Evolutionary conservation across 2,329 filamentous ascomycete genomes (phyloP).

Genomic region (Fusarium sp.): DNA sequence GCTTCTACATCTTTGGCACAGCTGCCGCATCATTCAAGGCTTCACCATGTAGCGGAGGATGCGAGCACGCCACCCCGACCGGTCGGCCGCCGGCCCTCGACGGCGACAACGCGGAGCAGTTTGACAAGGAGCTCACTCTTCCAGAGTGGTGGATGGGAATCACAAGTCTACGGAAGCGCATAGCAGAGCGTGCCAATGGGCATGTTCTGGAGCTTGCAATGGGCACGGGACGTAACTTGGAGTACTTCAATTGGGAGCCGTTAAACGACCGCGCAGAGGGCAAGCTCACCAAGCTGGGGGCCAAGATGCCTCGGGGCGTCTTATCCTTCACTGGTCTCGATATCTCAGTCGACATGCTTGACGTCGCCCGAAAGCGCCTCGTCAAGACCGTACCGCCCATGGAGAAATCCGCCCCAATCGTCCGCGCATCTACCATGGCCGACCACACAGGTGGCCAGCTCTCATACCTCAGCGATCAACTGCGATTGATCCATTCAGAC

Average conservation of each 20-base stretch:
- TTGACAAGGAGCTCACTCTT: conserved; percentile 66
- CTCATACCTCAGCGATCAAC: conserved; percentile 52
- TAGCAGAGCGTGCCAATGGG: conserved; percentile 60
- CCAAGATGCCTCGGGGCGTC: conserved; percentile 46
- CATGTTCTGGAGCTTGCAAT: conserved; percentile 71
- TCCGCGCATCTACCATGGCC: conserved; percentile 47
- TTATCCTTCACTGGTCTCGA: conserved; percentile 70
- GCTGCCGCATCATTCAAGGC: conserved; percentile 48
- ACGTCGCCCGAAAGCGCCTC: conserved; percentile 64
- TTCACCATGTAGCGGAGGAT: conserved; percentile 38
- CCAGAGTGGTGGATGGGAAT: conserved; percentile 68
- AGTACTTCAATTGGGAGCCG: conserved; percentile 65
- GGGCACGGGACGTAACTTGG: conserved; percentile 69
- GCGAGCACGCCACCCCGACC: conserved; percentile 54
- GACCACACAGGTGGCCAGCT: conserved; percentile 50
- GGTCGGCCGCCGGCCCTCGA: conserved; percentile 59
- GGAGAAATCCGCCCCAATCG: conserved; percentile 45
- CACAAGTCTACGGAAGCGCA: conserved; percentile 57
- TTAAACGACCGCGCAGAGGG: conserved; percentile 42
- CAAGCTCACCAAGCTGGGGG: conserved; percentile 9
- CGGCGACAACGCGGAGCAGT: conserved; percentile 60
- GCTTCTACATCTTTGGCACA: conserved; percentile 57
- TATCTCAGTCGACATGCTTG: conserved; percentile 68
- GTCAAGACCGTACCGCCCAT: conserved; percentile 54
- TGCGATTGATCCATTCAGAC: conserved; percentile 61